Base-by-base conservation (phyloP, 176 grass and related monocot genomes). In the Aegilops sharonensis region DNA sequence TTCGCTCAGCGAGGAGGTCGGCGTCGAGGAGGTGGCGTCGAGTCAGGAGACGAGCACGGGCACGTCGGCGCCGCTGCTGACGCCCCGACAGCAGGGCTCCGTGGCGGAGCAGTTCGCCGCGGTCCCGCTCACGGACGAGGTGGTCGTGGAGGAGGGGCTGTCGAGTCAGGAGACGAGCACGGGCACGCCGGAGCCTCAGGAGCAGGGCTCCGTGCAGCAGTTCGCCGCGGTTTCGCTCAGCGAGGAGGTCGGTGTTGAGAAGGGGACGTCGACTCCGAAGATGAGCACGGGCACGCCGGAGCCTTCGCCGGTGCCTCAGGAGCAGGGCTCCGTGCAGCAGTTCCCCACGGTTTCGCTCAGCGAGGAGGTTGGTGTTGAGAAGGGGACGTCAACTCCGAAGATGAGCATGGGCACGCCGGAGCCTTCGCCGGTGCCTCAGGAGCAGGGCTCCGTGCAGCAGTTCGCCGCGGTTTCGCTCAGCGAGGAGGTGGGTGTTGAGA, bases 1-100 rank as follows among this genome's bases (percentile, higher is more conserved):
- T 42, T 42, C 73, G 78, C 45, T 86, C 64, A 47, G 3, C 65
- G 86, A 60, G 5, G 83, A 83, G 72, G 79, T 27, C 21, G 40
- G 36, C 57, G 29, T n/a, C 23, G 74, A 63, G 79, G 78, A 31
- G 64, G 65, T 3, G 56, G 56, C 18, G 60, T 34, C 68, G 65
- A 75, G 78, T 79, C 84, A 75, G 65, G 84, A 77, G 84, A 65
- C 65, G 73, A 63, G 84, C 75, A 3, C 72, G 64, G 34, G 84
- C 78, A 83, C 32, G n/a, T 59, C 74, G 29, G 59, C 37, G 24
- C 32, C 34, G 52, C n/a, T 10, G 2, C 69, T 8, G 35, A 72
- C 34, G 59, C 9, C 32, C 8, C 48, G 11, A 77, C 81, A 83
- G 74, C 77, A 54, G 50, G 27, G 24, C 32, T 20, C 76, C 43